These are phyloP conservation scores for Calonectria montana DNA, from an alignment of 2,329 filamentous ascomycete species.

Conservation along the genomic window DNA sequence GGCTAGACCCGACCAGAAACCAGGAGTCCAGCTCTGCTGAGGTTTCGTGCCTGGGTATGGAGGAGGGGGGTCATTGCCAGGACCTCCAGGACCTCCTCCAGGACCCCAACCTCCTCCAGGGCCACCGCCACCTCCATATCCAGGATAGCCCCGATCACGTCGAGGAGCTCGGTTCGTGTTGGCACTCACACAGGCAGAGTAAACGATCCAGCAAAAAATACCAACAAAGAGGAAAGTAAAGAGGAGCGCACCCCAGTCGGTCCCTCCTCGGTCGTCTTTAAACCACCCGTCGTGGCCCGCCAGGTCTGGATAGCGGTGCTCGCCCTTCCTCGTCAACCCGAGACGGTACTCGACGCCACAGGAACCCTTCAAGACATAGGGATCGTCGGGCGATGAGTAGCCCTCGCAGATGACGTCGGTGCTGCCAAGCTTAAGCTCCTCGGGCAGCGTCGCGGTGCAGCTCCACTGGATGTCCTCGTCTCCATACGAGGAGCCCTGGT, in stretches of 20 bases:
- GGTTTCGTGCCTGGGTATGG: conserved; percentile 55
- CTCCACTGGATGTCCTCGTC: conserved; percentile 90
- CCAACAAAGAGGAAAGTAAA: conserved; percentile 73
- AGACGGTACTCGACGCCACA: conserved; percentile 93
- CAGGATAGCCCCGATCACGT: conserved; percentile 38
- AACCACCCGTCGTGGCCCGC: conserved; percentile 53
- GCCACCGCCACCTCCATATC: conserved; percentile 42
- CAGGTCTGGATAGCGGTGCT: conserved; percentile 74
- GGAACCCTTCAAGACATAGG: conserved; percentile 89
- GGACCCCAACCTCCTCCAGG: conserved; percentile 50
- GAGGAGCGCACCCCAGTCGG: conserved; percentile 54
- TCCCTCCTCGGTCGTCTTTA: conserved; percentile 43
- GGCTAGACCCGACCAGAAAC: conserved; percentile 79
- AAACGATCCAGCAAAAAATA: conserved; percentile 72
- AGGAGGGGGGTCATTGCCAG: conserved; percentile 65
- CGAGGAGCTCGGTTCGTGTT: conserved; percentile 27
- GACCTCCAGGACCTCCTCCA: conserved; percentile 49
- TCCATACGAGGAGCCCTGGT: conserved; percentile 84
- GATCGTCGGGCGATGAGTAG: conserved; percentile 80
- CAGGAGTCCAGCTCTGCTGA: conserved; percentile 72
- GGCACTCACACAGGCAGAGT: conserved; percentile 56
- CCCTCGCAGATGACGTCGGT: conserved; percentile 96
- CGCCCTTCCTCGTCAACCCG: conserved; percentile 80
- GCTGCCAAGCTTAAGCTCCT: conserved; percentile 76
- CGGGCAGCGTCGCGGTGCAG: conserved; percentile 74